A percentile compares a stretch with the other conserved stretches of the same genome.
Evolutionary conservation across 2,329 filamentous ascomycete species (phyloP).

Genomic region (Penicillium thymicola): DNA sequence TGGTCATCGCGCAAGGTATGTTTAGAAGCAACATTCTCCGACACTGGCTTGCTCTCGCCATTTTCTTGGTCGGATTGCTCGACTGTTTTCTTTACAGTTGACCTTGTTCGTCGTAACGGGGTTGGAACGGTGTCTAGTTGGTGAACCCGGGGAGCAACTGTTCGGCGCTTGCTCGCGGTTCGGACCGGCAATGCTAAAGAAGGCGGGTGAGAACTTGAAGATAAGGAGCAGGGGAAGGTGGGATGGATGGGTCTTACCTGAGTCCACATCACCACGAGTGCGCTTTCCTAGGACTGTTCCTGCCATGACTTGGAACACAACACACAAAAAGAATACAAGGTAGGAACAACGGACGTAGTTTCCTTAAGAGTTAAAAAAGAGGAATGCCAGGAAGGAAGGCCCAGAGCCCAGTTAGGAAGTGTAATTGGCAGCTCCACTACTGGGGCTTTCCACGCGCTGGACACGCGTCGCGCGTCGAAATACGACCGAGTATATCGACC

Average conservation of each 20-base stretch:
- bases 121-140: slow-evolving; percentile 31
- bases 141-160: slow-evolving; percentile 42
- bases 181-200: slow-evolving; percentile 32
- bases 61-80: slow-evolving; percentile 30
- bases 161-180: slow-evolving; percentile 48
- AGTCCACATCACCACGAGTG: slow-evolving; percentile 33
- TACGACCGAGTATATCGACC: background rate
- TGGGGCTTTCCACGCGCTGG: background rate
- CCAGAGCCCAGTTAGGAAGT: slow-evolving; percentile 6
- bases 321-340: slow-evolving; percentile 23
- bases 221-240: slow-evolving; percentile 10
- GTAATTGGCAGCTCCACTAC: slow-evolving; percentile 6
- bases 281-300: slow-evolving; percentile 45
- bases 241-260: slow-evolving; percentile 35
- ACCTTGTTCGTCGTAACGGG: slow-evolving; percentile 34
- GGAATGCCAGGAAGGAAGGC: slow-evolving; percentile 7
- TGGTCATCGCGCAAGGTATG: slow-evolving; percentile 45
- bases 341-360: background rate
- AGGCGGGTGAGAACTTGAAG: slow-evolving; percentile 16
- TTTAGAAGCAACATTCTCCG: slow-evolving; percentile 47
- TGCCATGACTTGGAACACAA: slow-evolving; percentile 32
- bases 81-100: slow-evolving; percentile 32
- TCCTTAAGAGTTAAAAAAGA: background rate
- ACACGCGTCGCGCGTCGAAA: slow-evolving; percentile 7
- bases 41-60: slow-evolving; percentile 21